Percentiles rank a stretch among this genome's conserved stretches.
Conservation (phyloP, 192 early-diverging fungal species). For the Coemansia sp. region DNA sequence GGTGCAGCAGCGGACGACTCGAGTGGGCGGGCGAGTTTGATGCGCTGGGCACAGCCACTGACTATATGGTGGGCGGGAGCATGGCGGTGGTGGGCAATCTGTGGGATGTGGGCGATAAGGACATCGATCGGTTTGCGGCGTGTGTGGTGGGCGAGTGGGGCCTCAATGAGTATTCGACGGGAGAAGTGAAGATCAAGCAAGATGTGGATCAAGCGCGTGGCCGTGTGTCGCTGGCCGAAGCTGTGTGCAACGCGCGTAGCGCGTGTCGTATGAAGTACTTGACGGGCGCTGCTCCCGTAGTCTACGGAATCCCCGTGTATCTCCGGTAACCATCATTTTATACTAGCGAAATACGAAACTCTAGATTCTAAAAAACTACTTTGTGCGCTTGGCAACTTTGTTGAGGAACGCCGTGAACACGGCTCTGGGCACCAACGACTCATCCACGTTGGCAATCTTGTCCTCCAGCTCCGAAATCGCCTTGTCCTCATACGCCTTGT, state of each 20-base stretch:
- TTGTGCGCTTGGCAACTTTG: conserved; percentile 92
- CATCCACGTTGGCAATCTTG: conserved; percentile 82
- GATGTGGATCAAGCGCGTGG: background rate
- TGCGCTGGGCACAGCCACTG: conserved; percentile 75
- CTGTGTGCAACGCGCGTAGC: conserved; percentile 68
- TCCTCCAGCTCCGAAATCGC: conserved; percentile 68
- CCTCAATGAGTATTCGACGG: conserved; percentile 38
- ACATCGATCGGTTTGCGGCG: conserved; percentile 87
- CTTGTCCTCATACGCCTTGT: conserved; percentile 87
- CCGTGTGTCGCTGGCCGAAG: conserved; percentile 68
- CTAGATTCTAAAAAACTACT: conserved; percentile 54
- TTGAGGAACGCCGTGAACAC: conserved; percentile 92
- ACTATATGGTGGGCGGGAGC: conserved; percentile 85
- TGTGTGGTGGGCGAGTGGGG: conserved; percentile 73
- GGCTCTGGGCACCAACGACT: conserved; percentile 72
- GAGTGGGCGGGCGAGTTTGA: conserved; percentile 82
- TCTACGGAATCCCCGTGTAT: conserved; percentile 84
- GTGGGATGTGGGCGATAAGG: conserved; percentile 98
- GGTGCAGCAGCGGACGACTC: conserved; percentile 90
- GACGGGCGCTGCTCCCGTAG: conserved; percentile 89
- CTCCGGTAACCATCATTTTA: conserved; percentile 6
- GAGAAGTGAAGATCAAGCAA: conserved; percentile 8
- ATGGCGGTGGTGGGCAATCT: conserved; percentile 88
- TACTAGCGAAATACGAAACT: too few species aligned
- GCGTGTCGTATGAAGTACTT: conserved; percentile 78